These are phyloP conservation scores for Penicillium steckii DNA, from an alignment of 495 filamentous ascomycete species.

Conservation along the genomic window DNA sequence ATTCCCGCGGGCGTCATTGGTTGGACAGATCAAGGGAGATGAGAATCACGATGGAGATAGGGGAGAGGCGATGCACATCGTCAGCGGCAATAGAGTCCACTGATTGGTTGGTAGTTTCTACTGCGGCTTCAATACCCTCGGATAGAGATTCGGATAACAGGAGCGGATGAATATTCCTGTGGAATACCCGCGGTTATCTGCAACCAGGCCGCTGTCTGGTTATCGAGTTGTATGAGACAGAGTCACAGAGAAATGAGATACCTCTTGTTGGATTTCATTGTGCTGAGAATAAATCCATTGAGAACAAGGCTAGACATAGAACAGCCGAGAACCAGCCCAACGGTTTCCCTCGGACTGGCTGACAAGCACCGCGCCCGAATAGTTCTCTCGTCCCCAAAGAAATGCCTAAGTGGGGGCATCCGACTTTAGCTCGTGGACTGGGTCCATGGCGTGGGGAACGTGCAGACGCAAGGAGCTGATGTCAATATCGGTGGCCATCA, in stretches of 20 bases:
- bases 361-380: slow-evolving; percentile 17
- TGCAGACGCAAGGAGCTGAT: neutral
- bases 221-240: too few relatives aligned
- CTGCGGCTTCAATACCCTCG: slow-evolving; percentile 5
- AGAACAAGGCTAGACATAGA: neutral
- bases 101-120: slow-evolving; percentile 8
- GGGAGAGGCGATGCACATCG: neutral
- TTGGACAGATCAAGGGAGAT: neutral
- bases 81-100: neutral
- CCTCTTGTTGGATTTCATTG: neutral
- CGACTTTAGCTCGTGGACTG: slow-evolving; percentile 23
- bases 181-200: slow-evolving; percentile 22
- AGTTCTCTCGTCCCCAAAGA: slow-evolving; percentile 25
- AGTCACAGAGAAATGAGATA: too few relatives aligned
- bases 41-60: neutral
- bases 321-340: neutral
- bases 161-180: slow-evolving; percentile 15
- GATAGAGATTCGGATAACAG: slow-evolving; percentile 4
- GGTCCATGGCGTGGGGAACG: slow-evolving; percentile 5
- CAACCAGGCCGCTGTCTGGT: neutral
- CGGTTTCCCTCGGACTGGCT: slow-evolving; percentile 13
- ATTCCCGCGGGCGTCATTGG: slow-evolving; percentile 13
- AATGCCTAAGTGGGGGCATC: slow-evolving; percentile 16
- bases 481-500: neutral
- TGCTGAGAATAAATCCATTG: neutral